Evolutionary conservation across 2,329 filamentous ascomycete genomes (phyloP), one percentile per base, ranked within the genome.

Genomic region (Didymella glomerata): DNA sequence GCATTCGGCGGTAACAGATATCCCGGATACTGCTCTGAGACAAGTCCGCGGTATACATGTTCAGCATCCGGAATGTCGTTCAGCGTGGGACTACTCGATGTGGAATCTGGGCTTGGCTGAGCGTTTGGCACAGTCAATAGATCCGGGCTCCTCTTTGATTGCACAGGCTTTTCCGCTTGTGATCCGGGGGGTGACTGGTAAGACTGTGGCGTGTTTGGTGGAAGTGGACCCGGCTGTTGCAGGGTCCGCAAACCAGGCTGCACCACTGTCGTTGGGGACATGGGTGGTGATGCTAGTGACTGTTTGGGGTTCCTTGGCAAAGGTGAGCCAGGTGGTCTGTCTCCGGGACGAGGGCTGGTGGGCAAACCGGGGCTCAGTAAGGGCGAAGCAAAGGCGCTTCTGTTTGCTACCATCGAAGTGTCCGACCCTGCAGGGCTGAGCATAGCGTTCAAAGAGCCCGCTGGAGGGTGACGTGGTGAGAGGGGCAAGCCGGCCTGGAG

Each of bases 1-100:
- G 93, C 93, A 74, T 96, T 96, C 0, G 95, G 94, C 10, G 93
- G 88, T 2, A 99, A 82, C 22, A 98, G 80, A 8, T 98, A 83
- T 62, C 92, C 90, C 0, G 94, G 93, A 73, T 93, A 94, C 65
- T 96, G 91, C 0, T 97, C 92, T 0, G 90, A 92, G 5, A 92
- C 84, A 22, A 97, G 84, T 0, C 92, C 92, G 68, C 84, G 89
- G 74, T 88, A 96, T 22, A 97, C 86, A 56, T 82, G 74, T 53
- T 81, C 78, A 9, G 74, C 65, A 25, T 75, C 77, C 22, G 78
- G 72, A 30, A 67, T 48, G 36, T 76, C 71, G 46, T 64, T 66
- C 40, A 71, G 46, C 10, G 63, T 67, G 11, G 65, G 67, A 57
- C 64, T 65, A 54, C 67, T 67, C 13, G 67, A 63, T n/a, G 71